Evolutionary conservation across 192 early-diverging fungal genomes (phyloP), one percentile per base, ranked within the genome.

Genomic region (Coemansia erecta): DNA sequence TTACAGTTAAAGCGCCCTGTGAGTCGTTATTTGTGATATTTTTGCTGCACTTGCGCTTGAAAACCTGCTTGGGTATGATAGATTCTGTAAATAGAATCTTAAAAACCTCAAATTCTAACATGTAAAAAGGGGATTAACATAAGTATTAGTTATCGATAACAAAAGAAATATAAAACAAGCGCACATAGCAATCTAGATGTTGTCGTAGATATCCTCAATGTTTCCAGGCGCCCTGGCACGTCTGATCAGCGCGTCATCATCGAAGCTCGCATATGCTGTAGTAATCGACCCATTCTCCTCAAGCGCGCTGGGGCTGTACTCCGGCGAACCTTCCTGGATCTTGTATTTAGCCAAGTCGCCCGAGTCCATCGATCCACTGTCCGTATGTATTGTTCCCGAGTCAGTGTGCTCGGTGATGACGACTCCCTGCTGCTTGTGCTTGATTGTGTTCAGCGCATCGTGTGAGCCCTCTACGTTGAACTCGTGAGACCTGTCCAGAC

Each of bases 241-340:
- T 13, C 64, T 53, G 1, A 57, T 57, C 3, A 73, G 56, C n/a
- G 28, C 57, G 19, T 73, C 70, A 37, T 66, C 61, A n/a, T 63
- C 50, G 18, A 66, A 46, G 9, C 56, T 49, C 10, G 56, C 35
- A 21, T 61, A 37, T 0, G 57, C 35, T 5, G 64, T 51, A 24
- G 46, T 35, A 37, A 45, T 49, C 10, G 60, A 49, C 14, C 23
- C 50, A 17, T 48, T 53, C 24, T 60, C 56, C 23, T 73, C 64
- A 24, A 73, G 46, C 21, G 52, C 2, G 17, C 56, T 41, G 18
- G 46, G 26, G 11, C 33, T n/a, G 11, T 60, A 15, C 13, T 56
- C 19, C 21, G 26, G 44, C 26, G 18, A 54, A 13, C 7, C 14
- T 22, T 13, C 24, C 13, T n/a, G 23, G 8, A 17, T 2, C 3